Evolutionary conservation across 371 early-diverging fungal genomes (phyloP).

Genomic region (Rhizomucor pusillus): DNA sequence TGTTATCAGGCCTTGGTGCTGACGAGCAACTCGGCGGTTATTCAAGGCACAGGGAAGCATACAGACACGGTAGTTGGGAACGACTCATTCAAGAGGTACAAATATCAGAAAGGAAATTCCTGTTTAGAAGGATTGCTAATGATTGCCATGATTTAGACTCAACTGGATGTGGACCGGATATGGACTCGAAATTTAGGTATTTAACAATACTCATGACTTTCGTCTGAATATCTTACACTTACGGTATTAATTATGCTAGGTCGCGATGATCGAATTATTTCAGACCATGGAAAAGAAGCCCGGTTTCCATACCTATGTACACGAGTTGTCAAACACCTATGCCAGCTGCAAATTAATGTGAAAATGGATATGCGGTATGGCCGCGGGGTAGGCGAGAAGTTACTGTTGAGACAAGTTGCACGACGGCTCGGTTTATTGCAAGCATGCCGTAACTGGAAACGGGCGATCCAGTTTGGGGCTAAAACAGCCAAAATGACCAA

Average conservation of each 20-base stretch:
- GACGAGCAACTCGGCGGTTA: constrained; percentile 96
- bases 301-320: constrained; percentile 89
- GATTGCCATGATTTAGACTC: constrained; percentile 51
- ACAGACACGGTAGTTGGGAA: constrained; percentile 60
- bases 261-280: constrained; percentile 91
- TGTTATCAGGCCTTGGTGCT: constrained; percentile 93
- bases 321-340: constrained; percentile 66
- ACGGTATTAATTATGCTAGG: constrained; percentile 38
- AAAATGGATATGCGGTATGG: constrained; percentile 82
- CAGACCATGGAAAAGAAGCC: constrained; percentile 86
- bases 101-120: neutral
- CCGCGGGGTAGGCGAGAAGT: constrained; percentile 89
- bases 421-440: constrained; percentile 50
- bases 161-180: constrained; percentile 84
- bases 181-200: constrained; percentile 79
- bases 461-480: constrained; percentile 97
- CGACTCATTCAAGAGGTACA: constrained; percentile 65
- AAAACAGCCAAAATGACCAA: constrained; percentile 90
- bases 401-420: constrained; percentile 73
- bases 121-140: neutral
- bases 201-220: neutral
- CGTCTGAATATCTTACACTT: neutral
- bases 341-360: constrained; percentile 67
- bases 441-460: constrained; percentile 70
- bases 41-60: constrained; percentile 81